phyloP scores from a whole-genome alignment of 805 yeast genomes.

The Maudiozyma saulgeensis region DNA sequence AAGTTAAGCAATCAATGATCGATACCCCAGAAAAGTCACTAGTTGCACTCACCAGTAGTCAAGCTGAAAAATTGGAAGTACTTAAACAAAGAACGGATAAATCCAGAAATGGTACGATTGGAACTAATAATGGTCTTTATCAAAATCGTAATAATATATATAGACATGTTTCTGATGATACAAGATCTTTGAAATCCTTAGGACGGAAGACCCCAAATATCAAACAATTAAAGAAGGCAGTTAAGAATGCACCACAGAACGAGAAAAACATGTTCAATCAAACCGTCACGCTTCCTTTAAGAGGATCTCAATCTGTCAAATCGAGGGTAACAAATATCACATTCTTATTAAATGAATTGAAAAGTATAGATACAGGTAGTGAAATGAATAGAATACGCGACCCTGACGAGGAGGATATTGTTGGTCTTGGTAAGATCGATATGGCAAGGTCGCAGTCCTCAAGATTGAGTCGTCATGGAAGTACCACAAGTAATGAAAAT shows the following conservation, averaged over 20 bases:
- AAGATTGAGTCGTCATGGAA: constrained; percentile 8
- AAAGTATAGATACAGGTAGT: constrained; percentile 12
- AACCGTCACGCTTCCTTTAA: constrained; percentile 5
- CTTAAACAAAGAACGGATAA: constrained; percentile 1
- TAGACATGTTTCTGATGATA: constrained; percentile 11
- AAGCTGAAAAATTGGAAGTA: neutral
- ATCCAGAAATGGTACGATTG: neutral
- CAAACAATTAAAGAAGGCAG: constrained; percentile 22
- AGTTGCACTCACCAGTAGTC: neutral
- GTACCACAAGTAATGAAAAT: constrained; percentile 3
- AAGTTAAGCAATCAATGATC: constrained; percentile 2
- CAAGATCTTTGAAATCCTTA: constrained; percentile 15
- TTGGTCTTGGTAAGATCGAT: constrained; percentile 25
- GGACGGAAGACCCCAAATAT: constrained; percentile 20
- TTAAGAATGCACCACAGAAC: constrained; percentile 5
- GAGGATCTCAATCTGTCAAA: constrained; percentile 29
- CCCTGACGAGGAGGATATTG: constrained; percentile 29
- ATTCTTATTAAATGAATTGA: constrained; percentile 27
- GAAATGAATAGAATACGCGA: constrained; percentile 21
- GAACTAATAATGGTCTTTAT: neutral
- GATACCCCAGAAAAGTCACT: neutral
- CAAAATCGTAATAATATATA: constrained; percentile 8
- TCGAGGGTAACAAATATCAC: constrained; percentile 31
- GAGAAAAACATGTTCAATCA: neutral
- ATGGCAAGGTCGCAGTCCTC: constrained; percentile 23